These are phyloP conservation scores for Oehlia diaphana DNA, from an alignment of 192 early-diverging fungal genomes.

Conservation along the genomic window DNA sequence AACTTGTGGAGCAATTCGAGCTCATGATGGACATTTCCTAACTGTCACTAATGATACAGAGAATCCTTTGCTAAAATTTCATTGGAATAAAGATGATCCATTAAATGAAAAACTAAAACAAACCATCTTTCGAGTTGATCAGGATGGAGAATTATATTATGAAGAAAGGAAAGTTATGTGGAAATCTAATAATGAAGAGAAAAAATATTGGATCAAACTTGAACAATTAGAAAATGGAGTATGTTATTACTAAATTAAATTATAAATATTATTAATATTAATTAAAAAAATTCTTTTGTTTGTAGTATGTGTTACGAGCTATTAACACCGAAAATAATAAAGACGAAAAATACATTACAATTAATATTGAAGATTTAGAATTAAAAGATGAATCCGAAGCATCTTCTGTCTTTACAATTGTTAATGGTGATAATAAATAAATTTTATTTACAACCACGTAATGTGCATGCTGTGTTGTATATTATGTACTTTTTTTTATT, in stretches of 20 bases:
- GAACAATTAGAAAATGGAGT: not conserved
- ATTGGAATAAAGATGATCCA: not conserved
- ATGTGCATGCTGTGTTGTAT: too few species aligned
- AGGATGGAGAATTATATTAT: not conserved
- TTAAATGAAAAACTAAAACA: not conserved
- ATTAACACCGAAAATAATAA: not conserved
- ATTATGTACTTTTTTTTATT: too few species aligned
- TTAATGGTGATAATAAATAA: not conserved
- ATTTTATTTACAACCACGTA: too few species aligned
- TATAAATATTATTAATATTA: not conserved
- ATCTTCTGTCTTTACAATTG: not conserved
- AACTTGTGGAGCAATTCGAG: not conserved
- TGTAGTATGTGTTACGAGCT: not conserved
- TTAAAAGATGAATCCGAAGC: not conserved
- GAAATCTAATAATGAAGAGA: not conserved
- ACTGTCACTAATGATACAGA: not conserved
- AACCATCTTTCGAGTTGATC: not conserved
- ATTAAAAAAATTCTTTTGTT: not conserved
- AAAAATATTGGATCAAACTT: not conserved
- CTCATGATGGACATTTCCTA: not conserved
- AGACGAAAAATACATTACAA: not conserved
- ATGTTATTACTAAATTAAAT: not conserved
- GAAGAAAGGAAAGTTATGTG: not conserved
- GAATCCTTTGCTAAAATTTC: not conserved
- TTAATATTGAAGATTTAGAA: not conserved